A percentile compares a stretch with the other conserved stretches of the same genome.
phyloP scores from a whole-genome alignment of 108 stramenopile species.

The Nannochloropsis gaditana region DNA sequence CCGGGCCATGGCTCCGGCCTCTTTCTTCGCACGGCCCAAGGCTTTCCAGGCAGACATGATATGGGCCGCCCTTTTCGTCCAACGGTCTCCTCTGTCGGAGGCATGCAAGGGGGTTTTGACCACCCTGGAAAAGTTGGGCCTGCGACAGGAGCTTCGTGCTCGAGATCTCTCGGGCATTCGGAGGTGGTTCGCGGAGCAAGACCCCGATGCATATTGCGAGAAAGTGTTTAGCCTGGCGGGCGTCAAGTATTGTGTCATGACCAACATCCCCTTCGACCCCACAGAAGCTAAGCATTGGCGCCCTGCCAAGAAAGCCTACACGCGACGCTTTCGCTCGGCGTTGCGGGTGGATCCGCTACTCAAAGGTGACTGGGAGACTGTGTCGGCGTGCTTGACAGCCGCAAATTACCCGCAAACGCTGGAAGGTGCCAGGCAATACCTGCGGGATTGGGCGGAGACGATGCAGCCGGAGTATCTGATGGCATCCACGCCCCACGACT shows the following conservation, averaged over 20 bases:
- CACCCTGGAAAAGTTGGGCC: conserved; percentile 61
- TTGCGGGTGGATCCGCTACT: conserved; percentile 79
- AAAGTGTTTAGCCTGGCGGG: conserved; percentile 60
- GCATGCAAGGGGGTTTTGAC: conserved; percentile 76
- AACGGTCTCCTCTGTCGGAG: conserved; percentile 72
- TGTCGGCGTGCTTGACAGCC: neutral
- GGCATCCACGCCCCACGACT: conserved; percentile 81
- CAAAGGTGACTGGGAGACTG: conserved; percentile 60
- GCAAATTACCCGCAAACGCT: conserved; percentile 13
- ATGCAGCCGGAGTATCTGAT: conserved; percentile 85
- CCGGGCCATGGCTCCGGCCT: conserved; percentile 48
- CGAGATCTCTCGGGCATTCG: neutral
- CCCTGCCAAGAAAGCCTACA: conserved; percentile 32
- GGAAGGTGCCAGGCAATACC: neutral
- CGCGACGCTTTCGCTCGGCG: conserved; percentile 64
- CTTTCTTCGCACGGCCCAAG: conserved; percentile 21
- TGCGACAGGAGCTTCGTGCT: conserved; percentile 46
- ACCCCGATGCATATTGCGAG: conserved; percentile 56
- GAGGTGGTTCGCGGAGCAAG: conserved; percentile 10
- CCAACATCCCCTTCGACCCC: conserved; percentile 82
- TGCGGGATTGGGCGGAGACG: conserved; percentile 60
- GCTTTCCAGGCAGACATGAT: conserved; percentile 60
- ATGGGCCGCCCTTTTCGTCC: conserved; percentile 73
- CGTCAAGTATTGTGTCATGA: conserved; percentile 76
- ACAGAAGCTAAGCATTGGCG: conserved; percentile 68